phyloP scores from a whole-genome alignment of 495 filamentous ascomycete species.

The Elasticomyces elasticus region DNA sequence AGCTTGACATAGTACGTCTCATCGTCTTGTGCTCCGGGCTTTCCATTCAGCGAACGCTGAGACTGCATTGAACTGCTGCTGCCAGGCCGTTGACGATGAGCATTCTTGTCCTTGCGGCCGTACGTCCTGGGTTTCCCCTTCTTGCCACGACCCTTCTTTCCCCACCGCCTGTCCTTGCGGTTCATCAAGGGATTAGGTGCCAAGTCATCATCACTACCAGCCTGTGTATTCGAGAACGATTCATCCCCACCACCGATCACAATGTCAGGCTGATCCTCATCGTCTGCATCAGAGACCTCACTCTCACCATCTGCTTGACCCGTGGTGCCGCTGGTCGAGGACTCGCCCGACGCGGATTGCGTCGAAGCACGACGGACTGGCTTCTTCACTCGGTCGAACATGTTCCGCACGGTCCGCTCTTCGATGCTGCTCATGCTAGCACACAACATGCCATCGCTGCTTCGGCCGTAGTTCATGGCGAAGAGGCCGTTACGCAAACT shows the following conservation, averaged over 20 bases:
- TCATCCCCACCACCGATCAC: slow-evolving; percentile 12
- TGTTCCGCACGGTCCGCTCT: slow-evolving; percentile 3
- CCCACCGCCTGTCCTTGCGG: slow-evolving; percentile 1
- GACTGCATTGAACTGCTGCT: slow-evolving; percentile 10
- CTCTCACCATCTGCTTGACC: slow-evolving; percentile 2
- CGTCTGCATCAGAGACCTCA: slow-evolving; percentile 14
- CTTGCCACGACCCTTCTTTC: neutral
- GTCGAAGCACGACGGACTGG: slow-evolving; percentile 52
- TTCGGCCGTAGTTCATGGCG: slow-evolving; percentile 50
- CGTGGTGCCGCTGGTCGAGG: slow-evolving; percentile 11
- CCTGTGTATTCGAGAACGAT: slow-evolving; percentile 1
- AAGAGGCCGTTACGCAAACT: slow-evolving; percentile 57
- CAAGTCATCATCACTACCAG: slow-evolving; percentile 10
- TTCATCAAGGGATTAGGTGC: neutral
- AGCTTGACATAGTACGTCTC: slow-evolving; percentile 56
- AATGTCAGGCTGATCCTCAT: slow-evolving; percentile 16
- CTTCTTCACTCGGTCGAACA: slow-evolving; percentile 29
- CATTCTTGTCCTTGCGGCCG: slow-evolving; percentile 25
- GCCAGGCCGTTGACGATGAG: neutral
- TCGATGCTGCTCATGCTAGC: slow-evolving; percentile 15
- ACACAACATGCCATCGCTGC: slow-evolving; percentile 33
- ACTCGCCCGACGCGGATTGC: slow-evolving; percentile 12
- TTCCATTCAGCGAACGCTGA: slow-evolving; percentile 8
- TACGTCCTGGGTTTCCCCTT: slow-evolving; percentile 21
- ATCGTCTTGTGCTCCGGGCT: slow-evolving; percentile 29